phyloP scores from a whole-genome alignment of 768 basidiomycete species.

The Daedaleopsis nitida region DNA sequence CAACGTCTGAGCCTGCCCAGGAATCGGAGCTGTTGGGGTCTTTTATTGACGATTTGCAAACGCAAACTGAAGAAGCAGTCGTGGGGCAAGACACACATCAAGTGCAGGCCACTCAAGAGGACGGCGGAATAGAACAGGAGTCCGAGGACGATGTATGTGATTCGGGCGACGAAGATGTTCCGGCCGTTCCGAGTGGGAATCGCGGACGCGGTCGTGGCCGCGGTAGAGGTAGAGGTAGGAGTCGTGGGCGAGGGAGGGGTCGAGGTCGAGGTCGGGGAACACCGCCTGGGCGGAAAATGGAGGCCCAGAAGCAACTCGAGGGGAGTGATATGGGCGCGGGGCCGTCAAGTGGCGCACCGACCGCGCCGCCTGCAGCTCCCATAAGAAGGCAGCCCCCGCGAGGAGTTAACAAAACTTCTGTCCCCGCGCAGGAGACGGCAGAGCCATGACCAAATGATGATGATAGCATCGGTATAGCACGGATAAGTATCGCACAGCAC shows the following conservation, averaged over 20 bases:
- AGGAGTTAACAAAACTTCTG: conserved; percentile 6
- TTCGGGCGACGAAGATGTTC: neutral
- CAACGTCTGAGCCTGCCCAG: no score
- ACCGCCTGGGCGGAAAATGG: neutral
- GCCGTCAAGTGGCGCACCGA: neutral
- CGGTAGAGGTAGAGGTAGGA: neutral
- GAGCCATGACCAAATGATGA: neutral
- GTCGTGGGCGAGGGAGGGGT: neutral
- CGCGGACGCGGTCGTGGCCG: conserved; percentile 1
- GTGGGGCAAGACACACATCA: neutral
- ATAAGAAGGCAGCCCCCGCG: conserved; percentile 9
- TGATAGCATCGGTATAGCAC: no score
- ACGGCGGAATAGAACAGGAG: neutral
- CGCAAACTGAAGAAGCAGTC: neutral
- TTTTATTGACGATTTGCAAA: neutral
- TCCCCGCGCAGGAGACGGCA: neutral
- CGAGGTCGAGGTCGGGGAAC: conserved; percentile 2
- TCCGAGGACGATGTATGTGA: neutral
- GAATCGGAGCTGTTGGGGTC: neutral
- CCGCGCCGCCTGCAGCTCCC: neutral
- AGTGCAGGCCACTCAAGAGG: neutral
- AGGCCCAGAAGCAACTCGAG: neutral
- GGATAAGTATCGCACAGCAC: neutral
- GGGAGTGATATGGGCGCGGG: neutral
- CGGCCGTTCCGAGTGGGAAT: neutral